Base-by-base conservation (phyloP, 108 stramenopile species). In the Cyclotella cryptica region DNA sequence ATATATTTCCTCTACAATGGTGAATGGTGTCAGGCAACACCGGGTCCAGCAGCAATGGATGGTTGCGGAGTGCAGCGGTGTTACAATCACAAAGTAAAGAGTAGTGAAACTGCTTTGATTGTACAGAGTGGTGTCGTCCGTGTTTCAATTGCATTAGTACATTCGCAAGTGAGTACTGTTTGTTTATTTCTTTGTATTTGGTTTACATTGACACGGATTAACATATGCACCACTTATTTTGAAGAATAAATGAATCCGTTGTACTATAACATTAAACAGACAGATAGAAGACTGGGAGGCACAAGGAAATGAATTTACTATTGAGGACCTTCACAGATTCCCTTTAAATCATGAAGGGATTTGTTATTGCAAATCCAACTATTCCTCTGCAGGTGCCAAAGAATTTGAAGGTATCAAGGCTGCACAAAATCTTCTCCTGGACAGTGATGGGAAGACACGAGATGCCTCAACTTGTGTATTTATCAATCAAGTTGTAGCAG, bases 371-470 rank as follows among this genome's bases (percentile, higher is more conserved):
- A 29, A 35, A 21, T 35, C 62, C 12, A 30, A 35, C 14, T 63
- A 29, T 63, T 63, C 62, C 30, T 63, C 62, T 26, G 62, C 62
- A 30, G 35, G 35, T 19, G 62, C 40, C n/a, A n/a, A n/a, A n/a
- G n/a, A n/a, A n/a, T n/a, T n/a, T n/a, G 24, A 43, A 43, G 65
- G 42, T 43, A 45, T 22, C 35, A 43, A 66, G 18, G 65, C 65
- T 24, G 65, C 43, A 43, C 17, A 43, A 26, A 10, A 45, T 44
- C 41, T 66, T 10, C 44, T 66, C 7, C 44, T 66, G 21, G 65
- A 66, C 65, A 45, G n/a, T 26, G n/a, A 66, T 45, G 65, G 65
- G 8, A 45, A 45, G n/a, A 1, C 35, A 43, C 18, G 65, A 18
- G 44, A 43, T n/a, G 65, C 35, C 9, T 40, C 41, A 10, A 66